Conservation (phyloP, 2,329 filamentous ascomycete genomes). For the Venturia carpophila region DNA sequence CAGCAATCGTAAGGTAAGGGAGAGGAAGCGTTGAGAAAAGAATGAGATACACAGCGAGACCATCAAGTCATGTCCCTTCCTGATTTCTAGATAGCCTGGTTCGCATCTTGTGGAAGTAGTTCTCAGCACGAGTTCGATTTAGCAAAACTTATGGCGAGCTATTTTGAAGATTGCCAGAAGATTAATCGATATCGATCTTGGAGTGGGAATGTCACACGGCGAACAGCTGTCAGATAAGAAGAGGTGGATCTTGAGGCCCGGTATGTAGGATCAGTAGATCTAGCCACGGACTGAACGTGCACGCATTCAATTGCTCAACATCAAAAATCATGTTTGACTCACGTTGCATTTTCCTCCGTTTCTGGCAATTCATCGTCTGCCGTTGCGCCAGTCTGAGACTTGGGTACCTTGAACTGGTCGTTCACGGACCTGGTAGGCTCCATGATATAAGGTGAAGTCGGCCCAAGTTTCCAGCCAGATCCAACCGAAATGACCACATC, state of each 20-base stretch:
- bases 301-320: neutral
- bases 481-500: conserved; percentile 28
- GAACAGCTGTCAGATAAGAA: neutral
- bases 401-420: neutral
- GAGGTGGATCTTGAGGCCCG: neutral
- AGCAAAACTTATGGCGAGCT: neutral
- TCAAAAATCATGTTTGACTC: neutral
- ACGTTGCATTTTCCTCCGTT: neutral
- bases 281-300: neutral
- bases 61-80: neutral
- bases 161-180: neutral
- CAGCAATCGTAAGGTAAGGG: neutral
- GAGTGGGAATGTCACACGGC: neutral
- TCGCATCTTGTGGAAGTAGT: neutral
- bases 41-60: neutral
- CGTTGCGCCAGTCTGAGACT: neutral
- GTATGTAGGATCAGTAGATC: neutral
- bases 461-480: conserved; percentile 16
- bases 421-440: neutral
- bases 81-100: neutral
- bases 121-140: neutral
- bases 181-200: neutral
- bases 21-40: neutral
- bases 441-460: conserved; percentile 5
- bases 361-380: neutral